These are phyloP conservation scores for Psidium guajava DNA, from an alignment of 345 rosid genomes.

Conservation along the genomic window DNA sequence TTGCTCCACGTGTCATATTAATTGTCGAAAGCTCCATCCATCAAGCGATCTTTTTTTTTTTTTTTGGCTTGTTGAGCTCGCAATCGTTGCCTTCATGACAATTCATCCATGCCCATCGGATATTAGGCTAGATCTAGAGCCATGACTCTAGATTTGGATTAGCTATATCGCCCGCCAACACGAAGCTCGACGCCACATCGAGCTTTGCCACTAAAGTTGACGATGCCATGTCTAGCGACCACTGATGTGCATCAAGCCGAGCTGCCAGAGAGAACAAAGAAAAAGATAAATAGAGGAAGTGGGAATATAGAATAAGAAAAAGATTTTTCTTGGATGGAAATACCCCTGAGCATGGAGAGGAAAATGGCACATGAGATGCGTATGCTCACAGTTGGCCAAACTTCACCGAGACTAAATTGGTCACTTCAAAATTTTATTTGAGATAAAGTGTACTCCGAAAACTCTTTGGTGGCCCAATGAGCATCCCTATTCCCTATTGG, in stretches of 20 bases:
- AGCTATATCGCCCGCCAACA: background rate
- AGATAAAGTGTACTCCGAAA: accelerated
- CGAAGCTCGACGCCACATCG: background rate
- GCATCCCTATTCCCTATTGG: no score
- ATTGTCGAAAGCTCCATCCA: background rate
- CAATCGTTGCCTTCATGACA: background rate
- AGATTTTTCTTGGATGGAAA: background rate
- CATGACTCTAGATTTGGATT: background rate
- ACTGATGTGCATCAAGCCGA: background rate
- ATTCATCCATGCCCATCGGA: background rate
- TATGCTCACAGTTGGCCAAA: no score
- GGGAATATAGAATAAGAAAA: accelerated
- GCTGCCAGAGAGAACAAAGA: background rate
- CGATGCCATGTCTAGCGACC: background rate
- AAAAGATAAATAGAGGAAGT: background rate
- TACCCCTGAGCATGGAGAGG: no score
- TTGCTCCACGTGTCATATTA: background rate
- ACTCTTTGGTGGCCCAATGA: background rate
- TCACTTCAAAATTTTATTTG: background rate
- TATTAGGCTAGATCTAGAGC: background rate
- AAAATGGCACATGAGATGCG: no score
- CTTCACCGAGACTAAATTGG: background rate
- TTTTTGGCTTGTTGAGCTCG: background rate
- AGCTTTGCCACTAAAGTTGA: background rate
- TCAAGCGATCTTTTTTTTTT: background rate